A percentile compares a stretch with the other conserved stretches of the same genome.
phyloP scores from a whole-genome alignment of 768 basidiomycete species.

The Auriscalpium microsporum region DNA sequence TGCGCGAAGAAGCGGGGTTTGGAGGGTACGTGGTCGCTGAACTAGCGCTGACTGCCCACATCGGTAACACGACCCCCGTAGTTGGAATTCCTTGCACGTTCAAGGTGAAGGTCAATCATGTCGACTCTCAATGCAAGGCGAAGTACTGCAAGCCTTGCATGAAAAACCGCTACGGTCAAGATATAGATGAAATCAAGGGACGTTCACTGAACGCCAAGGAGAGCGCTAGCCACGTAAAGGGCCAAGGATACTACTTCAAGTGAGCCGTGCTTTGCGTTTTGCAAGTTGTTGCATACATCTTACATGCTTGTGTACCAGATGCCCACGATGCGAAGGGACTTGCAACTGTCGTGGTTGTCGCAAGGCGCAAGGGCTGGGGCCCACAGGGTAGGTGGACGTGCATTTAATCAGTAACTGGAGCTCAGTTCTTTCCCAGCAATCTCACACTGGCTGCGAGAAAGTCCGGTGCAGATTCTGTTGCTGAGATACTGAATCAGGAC shows the following conservation, averaged over 20 bases:
- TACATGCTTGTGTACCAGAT: constrained; percentile 33
- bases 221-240: constrained; percentile 20
- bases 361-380: constrained; percentile 51
- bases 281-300: not conserved
- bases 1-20: constrained; percentile 55
- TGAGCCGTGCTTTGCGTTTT: constrained; percentile 19
- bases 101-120: constrained; percentile 16
- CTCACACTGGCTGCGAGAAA: constrained; percentile 29
- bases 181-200: constrained; percentile 33
- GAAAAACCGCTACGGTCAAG: constrained; percentile 56
- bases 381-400: constrained; percentile 44
- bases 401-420: not conserved
- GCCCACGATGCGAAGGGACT: constrained; percentile 55
- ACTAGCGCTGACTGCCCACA: not conserved
- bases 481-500: constrained; percentile 28
- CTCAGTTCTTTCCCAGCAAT: constrained; percentile 22
- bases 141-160: constrained; percentile 63
- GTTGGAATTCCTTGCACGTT: constrained; percentile 32
- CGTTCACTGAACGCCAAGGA: constrained; percentile 10
- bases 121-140: constrained; percentile 38
- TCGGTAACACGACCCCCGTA: constrained; percentile 11
- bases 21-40: constrained; percentile 29
- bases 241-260: constrained; percentile 44
- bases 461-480: constrained; percentile 30
- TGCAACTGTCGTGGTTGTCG: constrained; percentile 66